phyloP scores from a whole-genome alignment of 352 stramenopile species.

The Blastocystis sp. region DNA sequence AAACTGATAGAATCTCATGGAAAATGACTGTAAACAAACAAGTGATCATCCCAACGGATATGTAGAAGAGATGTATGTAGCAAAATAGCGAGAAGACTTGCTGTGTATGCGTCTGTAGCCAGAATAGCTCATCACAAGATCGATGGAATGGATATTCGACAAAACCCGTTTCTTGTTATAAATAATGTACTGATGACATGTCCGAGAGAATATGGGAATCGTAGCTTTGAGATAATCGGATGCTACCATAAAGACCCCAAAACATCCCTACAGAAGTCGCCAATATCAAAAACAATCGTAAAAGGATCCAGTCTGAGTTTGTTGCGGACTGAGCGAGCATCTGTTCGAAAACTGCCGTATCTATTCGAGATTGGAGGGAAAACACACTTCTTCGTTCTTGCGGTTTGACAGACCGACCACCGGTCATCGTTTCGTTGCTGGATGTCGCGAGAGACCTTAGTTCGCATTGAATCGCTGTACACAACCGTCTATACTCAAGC shows the following conservation, averaged over 20 bases:
- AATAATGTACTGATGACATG: background rate
- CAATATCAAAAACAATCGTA: constrained; percentile 42
- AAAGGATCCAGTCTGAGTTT: background rate
- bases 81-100: background rate
- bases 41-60: background rate
- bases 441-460: background rate
- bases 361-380: background rate
- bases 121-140: background rate
- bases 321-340: background rate
- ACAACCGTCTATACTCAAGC: background rate
- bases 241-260: background rate
- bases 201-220: background rate
- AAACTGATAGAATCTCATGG: constrained; percentile 31
- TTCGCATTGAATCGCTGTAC: background rate
- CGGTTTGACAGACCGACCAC: background rate
- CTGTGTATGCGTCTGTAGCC: background rate
- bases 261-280: background rate
- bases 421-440: background rate
- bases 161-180: background rate
- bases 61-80: background rate
- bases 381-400: background rate
- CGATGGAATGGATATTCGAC: background rate
- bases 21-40: background rate
- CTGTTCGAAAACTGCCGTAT: background rate
- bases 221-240: background rate